Evolutionary conservation across 768 basidiomycete genomes (phyloP).

Genomic region (Leucocoprinus leucothites): DNA sequence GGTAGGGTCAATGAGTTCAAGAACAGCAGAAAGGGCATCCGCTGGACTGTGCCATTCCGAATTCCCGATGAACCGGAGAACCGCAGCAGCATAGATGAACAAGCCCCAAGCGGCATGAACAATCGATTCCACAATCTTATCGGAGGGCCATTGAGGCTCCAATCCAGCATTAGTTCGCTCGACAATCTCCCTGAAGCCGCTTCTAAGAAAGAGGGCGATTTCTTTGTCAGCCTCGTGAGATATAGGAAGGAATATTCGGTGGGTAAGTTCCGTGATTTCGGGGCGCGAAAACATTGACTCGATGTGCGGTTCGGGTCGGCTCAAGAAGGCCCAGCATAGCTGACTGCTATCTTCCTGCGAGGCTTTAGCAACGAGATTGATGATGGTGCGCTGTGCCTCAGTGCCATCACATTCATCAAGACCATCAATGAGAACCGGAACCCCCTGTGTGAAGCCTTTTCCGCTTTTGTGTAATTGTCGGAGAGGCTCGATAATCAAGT

Average conservation of each 20-base stretch:
- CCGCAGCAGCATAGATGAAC: constrained; percentile 25
- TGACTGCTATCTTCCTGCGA: background rate
- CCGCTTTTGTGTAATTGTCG: background rate
- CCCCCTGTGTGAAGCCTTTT: background rate
- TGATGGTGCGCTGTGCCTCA: background rate
- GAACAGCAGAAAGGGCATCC: background rate
- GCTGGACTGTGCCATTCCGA: constrained; percentile 1
- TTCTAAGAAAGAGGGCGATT: constrained; percentile 7
- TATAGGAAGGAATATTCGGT: background rate
- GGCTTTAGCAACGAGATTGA: background rate
- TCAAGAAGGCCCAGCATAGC: constrained; percentile 5
- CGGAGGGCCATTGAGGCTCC: constrained; percentile 12
- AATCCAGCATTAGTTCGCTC: background rate
- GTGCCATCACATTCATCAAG: background rate
- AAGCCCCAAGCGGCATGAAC: constrained; percentile 19
- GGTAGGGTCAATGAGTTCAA: background rate
- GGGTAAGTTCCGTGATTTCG: background rate
- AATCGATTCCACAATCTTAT: constrained; percentile 5
- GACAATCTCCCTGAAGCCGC: constrained; percentile 1
- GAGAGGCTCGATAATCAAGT: background rate
- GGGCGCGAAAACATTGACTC: background rate
- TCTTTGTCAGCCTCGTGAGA: background rate
- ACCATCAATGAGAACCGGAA: background rate
- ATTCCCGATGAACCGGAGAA: constrained; percentile 21
- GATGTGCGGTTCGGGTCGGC: constrained; percentile 2